Conservation (phyloP, 257 asterid species). For the Sherardia arvensis region DNA sequence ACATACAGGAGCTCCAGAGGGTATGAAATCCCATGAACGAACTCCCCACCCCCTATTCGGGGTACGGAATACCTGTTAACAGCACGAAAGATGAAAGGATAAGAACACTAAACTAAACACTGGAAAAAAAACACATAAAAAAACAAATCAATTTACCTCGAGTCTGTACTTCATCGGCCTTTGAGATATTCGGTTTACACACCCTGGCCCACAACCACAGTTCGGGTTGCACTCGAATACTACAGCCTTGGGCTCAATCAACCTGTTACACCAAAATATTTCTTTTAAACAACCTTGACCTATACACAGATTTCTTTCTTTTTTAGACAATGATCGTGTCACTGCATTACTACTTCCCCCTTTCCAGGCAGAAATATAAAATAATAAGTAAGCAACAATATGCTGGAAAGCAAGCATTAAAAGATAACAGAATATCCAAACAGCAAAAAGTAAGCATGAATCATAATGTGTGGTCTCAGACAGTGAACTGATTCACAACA, state of each 20-base stretch:
- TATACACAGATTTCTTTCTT: neutral
- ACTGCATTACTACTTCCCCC: neutral
- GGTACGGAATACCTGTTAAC: constrained; percentile 64
- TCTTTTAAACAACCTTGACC: too few species aligned
- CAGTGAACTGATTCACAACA: neutral
- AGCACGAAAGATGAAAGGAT: constrained; percentile 5
- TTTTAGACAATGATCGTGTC: neutral
- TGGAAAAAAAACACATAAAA: neutral
- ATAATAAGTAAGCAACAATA: too few species aligned
- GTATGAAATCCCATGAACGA: constrained; percentile 79
- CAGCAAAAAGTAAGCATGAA: neutral
- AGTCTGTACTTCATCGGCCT: constrained; percentile 40
- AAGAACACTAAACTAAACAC: neutral
- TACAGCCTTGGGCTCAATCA: constrained; percentile 69
- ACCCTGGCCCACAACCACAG: constrained; percentile 66
- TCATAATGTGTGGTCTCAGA: neutral
- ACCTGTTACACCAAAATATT: constrained; percentile 20
- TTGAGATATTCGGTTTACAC: constrained; percentile 61
- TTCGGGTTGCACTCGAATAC: constrained; percentile 78
- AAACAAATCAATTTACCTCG: constrained; percentile 34
- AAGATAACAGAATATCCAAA: neutral
- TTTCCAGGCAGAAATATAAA: neutral
- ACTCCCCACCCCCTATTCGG: constrained; percentile 91
- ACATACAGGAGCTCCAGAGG: constrained; percentile 78
- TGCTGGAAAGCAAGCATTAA: neutral